phyloP scores from a whole-genome alignment of 768 basidiomycete species.

The Mycena haematopus region DNA sequence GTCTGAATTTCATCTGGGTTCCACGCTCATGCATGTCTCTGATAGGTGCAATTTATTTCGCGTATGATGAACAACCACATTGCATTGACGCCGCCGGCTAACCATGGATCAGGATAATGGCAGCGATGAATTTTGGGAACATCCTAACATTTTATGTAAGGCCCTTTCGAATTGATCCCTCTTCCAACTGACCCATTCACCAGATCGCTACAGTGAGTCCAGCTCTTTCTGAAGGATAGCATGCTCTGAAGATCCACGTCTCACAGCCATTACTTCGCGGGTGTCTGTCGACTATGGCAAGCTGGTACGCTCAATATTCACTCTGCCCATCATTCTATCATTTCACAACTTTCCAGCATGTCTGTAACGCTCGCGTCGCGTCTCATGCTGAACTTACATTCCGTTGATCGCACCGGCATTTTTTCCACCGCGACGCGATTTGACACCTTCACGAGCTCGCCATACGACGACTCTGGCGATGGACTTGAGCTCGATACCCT shows the following conservation, averaged over 20 bases:
- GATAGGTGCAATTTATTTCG: conserved; percentile 20
- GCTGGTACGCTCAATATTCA: background rate
- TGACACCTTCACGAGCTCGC: background rate
- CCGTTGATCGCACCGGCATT: conserved; percentile 19
- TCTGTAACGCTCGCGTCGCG: conserved; percentile 24
- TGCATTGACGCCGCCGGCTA: background rate
- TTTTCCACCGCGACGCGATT: conserved; percentile 16
- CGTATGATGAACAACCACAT: background rate
- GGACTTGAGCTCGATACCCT: conserved; percentile 16
- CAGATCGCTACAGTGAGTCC: conserved; percentile 8
- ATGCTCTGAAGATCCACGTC: background rate
- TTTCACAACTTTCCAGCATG: background rate
- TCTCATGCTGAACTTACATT: conserved; percentile 25
- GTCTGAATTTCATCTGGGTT: background rate
- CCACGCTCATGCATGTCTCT: too few relatives aligned
- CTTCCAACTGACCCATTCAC: background rate
- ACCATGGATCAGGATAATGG: conserved; percentile 10
- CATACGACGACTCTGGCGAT: background rate
- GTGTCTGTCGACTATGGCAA: conserved; percentile 19
- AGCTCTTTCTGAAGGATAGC: background rate
- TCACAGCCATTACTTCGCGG: conserved; percentile 18
- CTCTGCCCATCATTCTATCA: background rate
- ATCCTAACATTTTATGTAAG: conserved; percentile 19
- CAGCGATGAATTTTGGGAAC: conserved; percentile 11
- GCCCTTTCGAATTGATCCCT: background rate